A percentile compares a stretch with the other conserved stretches of the same genome.
phyloP scores from a whole-genome alignment of 192 early-diverging fungal species.

The Mortierella antarctica region DNA sequence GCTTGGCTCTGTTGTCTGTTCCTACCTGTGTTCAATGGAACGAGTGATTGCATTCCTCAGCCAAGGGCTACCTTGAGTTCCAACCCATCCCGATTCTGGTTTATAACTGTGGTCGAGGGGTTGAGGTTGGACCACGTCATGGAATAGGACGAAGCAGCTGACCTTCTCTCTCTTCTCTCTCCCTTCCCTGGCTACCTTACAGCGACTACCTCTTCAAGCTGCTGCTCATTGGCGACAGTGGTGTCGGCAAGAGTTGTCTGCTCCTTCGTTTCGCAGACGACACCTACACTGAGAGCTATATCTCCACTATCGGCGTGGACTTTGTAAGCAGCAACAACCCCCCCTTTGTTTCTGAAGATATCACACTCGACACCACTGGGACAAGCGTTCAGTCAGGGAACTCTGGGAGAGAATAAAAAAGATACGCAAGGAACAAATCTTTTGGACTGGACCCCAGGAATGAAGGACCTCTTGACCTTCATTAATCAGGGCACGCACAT shows the following conservation, averaged over 20 bases:
- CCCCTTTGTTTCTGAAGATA: no score
- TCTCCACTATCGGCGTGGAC: conserved; percentile 98
- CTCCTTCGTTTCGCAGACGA: conserved; percentile 98
- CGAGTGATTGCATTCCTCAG: neutral
- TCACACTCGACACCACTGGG: no score
- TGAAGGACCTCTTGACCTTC: no score
- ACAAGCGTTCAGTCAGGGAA: no score
- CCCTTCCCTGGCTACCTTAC: conserved; percentile 15
- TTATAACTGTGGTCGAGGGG: neutral
- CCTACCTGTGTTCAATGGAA: neutral
- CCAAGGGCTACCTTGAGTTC: neutral
- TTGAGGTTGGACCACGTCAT: neutral
- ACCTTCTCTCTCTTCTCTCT: neutral
- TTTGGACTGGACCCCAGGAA: no score
- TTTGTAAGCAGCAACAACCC: conserved; percentile 72
- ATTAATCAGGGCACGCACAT: no score
- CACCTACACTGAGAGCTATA: conserved; percentile 98
- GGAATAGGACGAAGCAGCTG: neutral
- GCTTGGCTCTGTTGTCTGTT: neutral
- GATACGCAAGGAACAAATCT: no score
- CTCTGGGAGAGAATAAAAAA: no score
- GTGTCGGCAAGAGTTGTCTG: conserved; percentile 98
- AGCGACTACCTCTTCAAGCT: conserved; percentile 99
- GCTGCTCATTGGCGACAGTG: conserved; percentile 98
- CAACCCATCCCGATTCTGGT: neutral